Evolutionary conservation across 495 filamentous ascomycete genomes (phyloP), one percentile per base, ranked within the genome.

Genomic region (Thermothielavioides terrestris): DNA sequence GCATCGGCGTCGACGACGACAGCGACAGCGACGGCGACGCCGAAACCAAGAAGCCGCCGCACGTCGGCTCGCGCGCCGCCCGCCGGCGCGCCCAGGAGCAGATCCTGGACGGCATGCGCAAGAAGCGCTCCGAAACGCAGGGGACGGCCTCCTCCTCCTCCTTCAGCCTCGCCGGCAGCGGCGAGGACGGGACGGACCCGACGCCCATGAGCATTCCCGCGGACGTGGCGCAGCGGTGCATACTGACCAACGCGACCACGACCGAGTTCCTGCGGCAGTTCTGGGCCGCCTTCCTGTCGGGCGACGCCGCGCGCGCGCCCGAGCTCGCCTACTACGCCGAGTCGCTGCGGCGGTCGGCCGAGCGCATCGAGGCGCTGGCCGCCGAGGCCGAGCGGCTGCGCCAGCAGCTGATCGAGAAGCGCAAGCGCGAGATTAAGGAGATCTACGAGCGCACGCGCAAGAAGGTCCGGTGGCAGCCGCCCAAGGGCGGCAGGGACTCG

Each of bases 221-320:
- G 0, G 64, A 71, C 0, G 69, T 89, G 4, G 84, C 87, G 34
- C 83, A 94, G 48, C 79, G 82, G 4, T 76, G 94, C 32, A 80
- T 77, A 22, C 76, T 95, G 20, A 94, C 89, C 15, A 89, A 97
- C 61, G 88, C 89, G 34, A 96, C 92, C 0, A 88, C 89, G 1
- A 85, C 83, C 7, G 94, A 97, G 55, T 97, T 97, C 59, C 70
- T 98, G n/a, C 83, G 86, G 54, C 90, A 97, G 61, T 98, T 96
- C 72, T 97, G 90, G 90, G 72, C 78, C 30, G 79, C 86, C 4
- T 96, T 92, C 58, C 71, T 91, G 7, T 95, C 89, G 0, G 88
- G 87, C 26, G 45, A 50, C 36, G 11, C 54, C 7, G 79, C 83
- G 36, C 81, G 85, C n/a, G 82, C 85, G 0, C 69, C 70, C 20